Evolutionary conservation across 805 yeast species (phyloP).

Genomic region (Starmerella potacharoeniae): DNA sequence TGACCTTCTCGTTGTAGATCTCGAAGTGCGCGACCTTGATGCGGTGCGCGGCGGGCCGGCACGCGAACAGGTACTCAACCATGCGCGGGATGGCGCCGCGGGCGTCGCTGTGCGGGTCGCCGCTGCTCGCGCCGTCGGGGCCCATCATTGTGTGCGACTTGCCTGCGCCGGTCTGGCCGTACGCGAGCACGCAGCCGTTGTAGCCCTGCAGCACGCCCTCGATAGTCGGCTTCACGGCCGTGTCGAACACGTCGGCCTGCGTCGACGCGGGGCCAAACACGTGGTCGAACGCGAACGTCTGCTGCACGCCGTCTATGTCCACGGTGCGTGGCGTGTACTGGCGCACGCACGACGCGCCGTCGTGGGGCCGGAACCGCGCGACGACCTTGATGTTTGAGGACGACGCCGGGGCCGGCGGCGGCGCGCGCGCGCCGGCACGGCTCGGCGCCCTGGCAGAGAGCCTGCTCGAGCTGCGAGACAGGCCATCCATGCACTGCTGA

Average conservation of each 20-base stretch:
- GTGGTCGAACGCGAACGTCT: conserved; percentile 48
- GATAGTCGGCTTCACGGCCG: conserved; percentile 49
- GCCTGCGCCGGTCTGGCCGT: conserved; percentile 73
- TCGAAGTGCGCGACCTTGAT: conserved; percentile 69
- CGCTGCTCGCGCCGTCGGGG: conserved; percentile 27
- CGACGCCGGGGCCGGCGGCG: background rate
- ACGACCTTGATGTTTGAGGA: conserved; percentile 41
- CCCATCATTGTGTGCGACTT: conserved; percentile 74
- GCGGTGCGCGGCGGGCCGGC: conserved; percentile 40
- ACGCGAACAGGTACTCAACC: conserved; percentile 48
- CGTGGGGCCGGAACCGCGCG: conserved; percentile 58
- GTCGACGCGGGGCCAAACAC: conserved; percentile 43
- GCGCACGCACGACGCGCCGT: conserved; percentile 8
- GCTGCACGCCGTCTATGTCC: conserved; percentile 8
- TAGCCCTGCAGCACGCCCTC: conserved; percentile 64
- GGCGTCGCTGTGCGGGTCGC: conserved; percentile 1
- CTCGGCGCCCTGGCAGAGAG: conserved; percentile 1
- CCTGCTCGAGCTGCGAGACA: conserved; percentile 13
- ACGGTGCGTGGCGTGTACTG: conserved; percentile 4
- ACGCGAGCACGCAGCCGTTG: conserved; percentile 65
- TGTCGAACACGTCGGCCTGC: conserved; percentile 50
- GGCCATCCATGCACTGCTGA: background rate
- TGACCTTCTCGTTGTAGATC: conserved; percentile 64
- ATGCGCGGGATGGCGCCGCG: conserved; percentile 67
- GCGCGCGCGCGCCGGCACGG: background rate